phyloP scores from a whole-genome alignment of 306 rosid species.

The Cercis canadensis region DNA sequence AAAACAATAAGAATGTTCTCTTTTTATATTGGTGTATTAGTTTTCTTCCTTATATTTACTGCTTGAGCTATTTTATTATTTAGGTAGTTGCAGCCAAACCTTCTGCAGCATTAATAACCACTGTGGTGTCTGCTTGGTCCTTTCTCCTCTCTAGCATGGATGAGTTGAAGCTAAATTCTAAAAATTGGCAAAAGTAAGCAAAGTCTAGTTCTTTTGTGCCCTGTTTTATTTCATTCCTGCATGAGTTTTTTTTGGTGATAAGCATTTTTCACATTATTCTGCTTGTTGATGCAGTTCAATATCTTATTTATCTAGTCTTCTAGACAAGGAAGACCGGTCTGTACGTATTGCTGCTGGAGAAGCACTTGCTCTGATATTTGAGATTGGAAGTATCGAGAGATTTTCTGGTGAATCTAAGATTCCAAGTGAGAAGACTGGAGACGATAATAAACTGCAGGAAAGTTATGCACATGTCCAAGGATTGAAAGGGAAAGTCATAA shows the following conservation, averaged over 20 bases:
- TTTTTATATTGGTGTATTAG: not conserved
- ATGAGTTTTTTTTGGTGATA: too few species aligned
- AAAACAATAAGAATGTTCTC: not conserved
- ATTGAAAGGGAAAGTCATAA: conserved; percentile 74
- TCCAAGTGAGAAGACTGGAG: conserved; percentile 50
- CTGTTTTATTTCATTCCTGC: not conserved
- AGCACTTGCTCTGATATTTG: conserved; percentile 90
- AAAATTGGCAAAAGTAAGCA: conserved; percentile 85
- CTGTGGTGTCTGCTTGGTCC: conserved; percentile 87
- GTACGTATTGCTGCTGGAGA: conserved; percentile 96
- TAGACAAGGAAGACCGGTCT: conserved; percentile 90
- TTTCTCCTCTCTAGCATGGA: conserved; percentile 84
- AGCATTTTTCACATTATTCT: too few species aligned
- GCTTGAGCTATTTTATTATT: conserved; percentile 18
- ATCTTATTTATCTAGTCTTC: conserved; percentile 75
- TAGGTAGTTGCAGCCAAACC: conserved; percentile 84
- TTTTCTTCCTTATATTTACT: conserved; percentile 27
- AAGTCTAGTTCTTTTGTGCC: conserved; percentile 15
- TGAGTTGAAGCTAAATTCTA: conserved; percentile 67
- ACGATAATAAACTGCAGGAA: conserved; percentile 62
- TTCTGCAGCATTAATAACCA: conserved; percentile 60
- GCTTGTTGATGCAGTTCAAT: conserved; percentile 75
- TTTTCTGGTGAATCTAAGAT: conserved; percentile 52
- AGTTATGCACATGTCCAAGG: conserved; percentile 70
- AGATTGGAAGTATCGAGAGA: conserved; percentile 71